Percentiles rank a stretch among this genome's conserved stretches.
Evolutionary conservation across 805 yeast species (phyloP).

Genomic region (Sugiyamaella qingdaonensis): DNA sequence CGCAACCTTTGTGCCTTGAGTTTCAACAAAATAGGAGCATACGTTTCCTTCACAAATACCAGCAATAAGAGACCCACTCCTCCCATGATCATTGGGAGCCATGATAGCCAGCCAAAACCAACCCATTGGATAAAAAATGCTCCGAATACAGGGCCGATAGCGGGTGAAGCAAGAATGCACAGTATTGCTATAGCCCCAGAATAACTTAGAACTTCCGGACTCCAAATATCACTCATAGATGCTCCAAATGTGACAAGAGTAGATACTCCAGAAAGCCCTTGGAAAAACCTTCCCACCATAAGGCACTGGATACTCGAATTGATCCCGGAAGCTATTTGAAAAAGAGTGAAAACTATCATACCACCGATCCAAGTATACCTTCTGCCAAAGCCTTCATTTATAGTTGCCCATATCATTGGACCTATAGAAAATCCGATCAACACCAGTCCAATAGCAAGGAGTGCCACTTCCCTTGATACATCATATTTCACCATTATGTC

Average conservation of each 20-base stretch:
- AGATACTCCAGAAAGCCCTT: conserved; percentile 33
- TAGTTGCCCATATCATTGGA: conserved; percentile 60
- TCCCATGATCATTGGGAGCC: conserved; percentile 39
- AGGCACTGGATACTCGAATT: conserved; percentile 7
- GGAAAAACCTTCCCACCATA: conserved; percentile 8
- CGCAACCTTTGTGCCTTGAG: conserved; percentile 2
- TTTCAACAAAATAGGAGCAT: conserved; percentile 8
- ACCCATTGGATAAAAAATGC: conserved; percentile 41
- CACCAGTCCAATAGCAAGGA: conserved; percentile 43
- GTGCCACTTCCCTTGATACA: conserved; percentile 8
- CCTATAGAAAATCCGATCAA: conserved; percentile 61
- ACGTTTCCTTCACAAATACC: conserved; percentile 7
- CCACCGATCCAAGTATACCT: conserved; percentile 5
- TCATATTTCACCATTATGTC: conserved; percentile 6
- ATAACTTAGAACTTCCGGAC: conserved; percentile 39
- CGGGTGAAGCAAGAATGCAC: conserved; percentile 35
- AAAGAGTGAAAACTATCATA: neutral
- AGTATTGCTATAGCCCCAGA: conserved; percentile 41
- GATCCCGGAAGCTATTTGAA: conserved; percentile 10
- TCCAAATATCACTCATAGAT: conserved; percentile 44
- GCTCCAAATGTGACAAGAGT: conserved; percentile 49
- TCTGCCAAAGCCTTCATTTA: conserved; percentile 9
- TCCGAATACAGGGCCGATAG: conserved; percentile 42
- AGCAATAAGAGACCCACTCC: neutral
- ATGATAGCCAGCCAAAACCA: conserved; percentile 49